Conservation (phyloP, 208 protist species). For the Herpetomonas samuelpessoai region DNA sequence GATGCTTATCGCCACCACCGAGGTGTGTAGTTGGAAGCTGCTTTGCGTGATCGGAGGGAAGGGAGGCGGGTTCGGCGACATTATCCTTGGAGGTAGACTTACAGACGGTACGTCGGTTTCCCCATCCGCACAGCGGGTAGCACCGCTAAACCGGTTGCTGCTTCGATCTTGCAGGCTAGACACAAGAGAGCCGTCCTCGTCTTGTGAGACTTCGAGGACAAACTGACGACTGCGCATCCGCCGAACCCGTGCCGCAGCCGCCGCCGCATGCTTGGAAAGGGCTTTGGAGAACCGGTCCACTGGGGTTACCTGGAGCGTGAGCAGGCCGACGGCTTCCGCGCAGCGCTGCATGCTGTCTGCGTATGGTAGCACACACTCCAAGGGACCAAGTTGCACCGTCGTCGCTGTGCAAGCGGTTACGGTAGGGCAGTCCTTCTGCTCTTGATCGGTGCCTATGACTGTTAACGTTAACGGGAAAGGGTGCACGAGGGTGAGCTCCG, state of each 20-base stretch:
- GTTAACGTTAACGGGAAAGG: too few relatives aligned
- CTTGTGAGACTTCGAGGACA: constrained; percentile 2
- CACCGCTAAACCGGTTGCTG: neutral
- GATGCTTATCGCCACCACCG: too few relatives aligned
- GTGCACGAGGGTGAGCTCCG: too few relatives aligned
- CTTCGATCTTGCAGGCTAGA: constrained; percentile 4
- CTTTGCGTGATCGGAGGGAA: too few relatives aligned
- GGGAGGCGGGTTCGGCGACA: too few relatives aligned
- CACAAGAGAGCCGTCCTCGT: constrained; percentile 8
- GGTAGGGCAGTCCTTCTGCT: too few relatives aligned
- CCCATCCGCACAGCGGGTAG: too few relatives aligned
- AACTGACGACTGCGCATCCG: too few relatives aligned
- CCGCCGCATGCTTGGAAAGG: neutral
- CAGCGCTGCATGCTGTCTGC: constrained; percentile 26
- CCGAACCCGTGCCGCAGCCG: neutral
- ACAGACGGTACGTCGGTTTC: too few relatives aligned
- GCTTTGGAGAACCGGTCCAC: neutral
- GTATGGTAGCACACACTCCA: constrained; percentile 30
- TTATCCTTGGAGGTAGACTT: too few relatives aligned
- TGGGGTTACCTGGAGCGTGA: constrained; percentile 20
- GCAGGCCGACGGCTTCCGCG: constrained; percentile 26
- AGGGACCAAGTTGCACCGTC: constrained; percentile 8
- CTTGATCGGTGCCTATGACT: too few relatives aligned
- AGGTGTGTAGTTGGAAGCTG: too few relatives aligned
- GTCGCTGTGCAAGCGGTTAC: neutral